Percentiles rank a stretch among this genome's conserved stretches.
These are phyloP conservation scores for Epichloe baconii DNA, from an alignment of 2,329 filamentous ascomycete genomes.

Conservation along the genomic window DNA sequence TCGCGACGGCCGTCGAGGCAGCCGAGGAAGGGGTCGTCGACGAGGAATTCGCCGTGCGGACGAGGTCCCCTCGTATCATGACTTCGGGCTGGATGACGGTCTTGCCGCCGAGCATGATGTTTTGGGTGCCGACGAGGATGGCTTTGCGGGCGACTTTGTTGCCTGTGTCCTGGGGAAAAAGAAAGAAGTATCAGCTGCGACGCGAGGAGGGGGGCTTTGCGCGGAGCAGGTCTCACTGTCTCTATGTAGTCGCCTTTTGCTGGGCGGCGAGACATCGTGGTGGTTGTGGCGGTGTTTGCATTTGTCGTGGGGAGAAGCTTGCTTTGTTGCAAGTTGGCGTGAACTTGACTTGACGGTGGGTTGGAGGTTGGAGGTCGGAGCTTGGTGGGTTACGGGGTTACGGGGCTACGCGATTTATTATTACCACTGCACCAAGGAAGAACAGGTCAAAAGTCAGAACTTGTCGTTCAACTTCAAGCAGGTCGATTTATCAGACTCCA, in stretches of 20 bases:
- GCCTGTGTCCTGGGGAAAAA: slow-evolving; percentile 62
- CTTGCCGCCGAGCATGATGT: slow-evolving; percentile 94
- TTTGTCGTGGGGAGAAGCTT: background rate
- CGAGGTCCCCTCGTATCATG: slow-evolving; percentile 83
- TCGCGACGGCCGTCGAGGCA: slow-evolving; percentile 57
- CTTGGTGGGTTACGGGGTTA: no score
- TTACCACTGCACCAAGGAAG: no score
- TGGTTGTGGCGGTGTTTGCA: background rate
- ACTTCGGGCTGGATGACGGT: slow-evolving; percentile 93
- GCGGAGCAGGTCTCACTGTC: slow-evolving; percentile 45
- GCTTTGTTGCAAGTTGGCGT: background rate
- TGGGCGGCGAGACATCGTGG: slow-evolving; percentile 59
- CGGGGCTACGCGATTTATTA: no score
- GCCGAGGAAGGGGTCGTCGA: slow-evolving; percentile 28
- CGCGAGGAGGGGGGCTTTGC: background rate
- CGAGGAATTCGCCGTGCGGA: slow-evolving; percentile 36
- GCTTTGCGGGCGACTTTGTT: slow-evolving; percentile 96
- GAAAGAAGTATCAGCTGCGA: background rate
- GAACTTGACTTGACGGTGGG: no score
- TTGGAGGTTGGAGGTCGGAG: no score
- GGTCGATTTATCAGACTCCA: no score
- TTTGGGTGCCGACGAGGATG: slow-evolving; percentile 85
- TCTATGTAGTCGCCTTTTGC: slow-evolving; percentile 92
- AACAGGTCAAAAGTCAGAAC: no score
- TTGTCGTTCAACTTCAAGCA: no score